Conservation (phyloP, 2,329 filamentous ascomycete genomes). For the Calonectria fujianensis region DNA sequence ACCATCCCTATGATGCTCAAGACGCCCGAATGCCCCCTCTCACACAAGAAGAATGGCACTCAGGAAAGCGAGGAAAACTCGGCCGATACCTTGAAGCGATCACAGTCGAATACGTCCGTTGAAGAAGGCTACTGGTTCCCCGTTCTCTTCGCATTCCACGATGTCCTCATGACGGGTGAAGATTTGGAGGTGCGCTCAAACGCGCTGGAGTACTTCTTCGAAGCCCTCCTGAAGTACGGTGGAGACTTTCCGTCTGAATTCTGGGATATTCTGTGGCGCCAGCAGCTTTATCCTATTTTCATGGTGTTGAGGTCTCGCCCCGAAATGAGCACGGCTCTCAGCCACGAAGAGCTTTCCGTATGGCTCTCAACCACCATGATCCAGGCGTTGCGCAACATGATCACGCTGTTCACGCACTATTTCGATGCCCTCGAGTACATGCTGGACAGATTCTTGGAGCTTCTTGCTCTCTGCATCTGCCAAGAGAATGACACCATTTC, state of each 20-base stretch:
- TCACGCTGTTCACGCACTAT: slow-evolving; percentile 98
- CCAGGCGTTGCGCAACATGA: slow-evolving; percentile 97
- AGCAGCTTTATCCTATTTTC: slow-evolving; percentile 98
- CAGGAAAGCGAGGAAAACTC: slow-evolving; percentile 66
- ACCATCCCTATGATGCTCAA: slow-evolving; percentile 96
- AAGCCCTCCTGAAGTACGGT: slow-evolving; percentile 91
- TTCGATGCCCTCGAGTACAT: slow-evolving; percentile 98
- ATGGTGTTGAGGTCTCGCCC: slow-evolving; percentile 97
- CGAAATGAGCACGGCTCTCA: slow-evolving; percentile 95
- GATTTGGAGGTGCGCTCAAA: slow-evolving; percentile 95
- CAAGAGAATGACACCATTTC: slow-evolving; percentile 99
- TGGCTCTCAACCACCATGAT: slow-evolving; percentile 99
- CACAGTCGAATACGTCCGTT: slow-evolving; percentile 86
- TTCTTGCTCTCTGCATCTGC: slow-evolving; percentile 96
- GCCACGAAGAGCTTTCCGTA: slow-evolving; percentile 97
- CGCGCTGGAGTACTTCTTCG: slow-evolving; percentile 97
- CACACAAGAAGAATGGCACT: slow-evolving; percentile 72
- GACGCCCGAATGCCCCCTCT: slow-evolving; percentile 95
- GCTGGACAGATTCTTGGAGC: slow-evolving; percentile 96
- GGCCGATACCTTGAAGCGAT: slow-evolving; percentile 68
- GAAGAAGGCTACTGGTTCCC: slow-evolving; percentile 99
- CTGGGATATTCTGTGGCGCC: slow-evolving; percentile 98
- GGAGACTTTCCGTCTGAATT: slow-evolving; percentile 94
- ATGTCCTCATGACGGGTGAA: slow-evolving; percentile 99
- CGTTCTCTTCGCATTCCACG: slow-evolving; percentile 97